phyloP scores from a whole-genome alignment of 164 flowering plant genomes.

The Aristolochia californica region DNA sequence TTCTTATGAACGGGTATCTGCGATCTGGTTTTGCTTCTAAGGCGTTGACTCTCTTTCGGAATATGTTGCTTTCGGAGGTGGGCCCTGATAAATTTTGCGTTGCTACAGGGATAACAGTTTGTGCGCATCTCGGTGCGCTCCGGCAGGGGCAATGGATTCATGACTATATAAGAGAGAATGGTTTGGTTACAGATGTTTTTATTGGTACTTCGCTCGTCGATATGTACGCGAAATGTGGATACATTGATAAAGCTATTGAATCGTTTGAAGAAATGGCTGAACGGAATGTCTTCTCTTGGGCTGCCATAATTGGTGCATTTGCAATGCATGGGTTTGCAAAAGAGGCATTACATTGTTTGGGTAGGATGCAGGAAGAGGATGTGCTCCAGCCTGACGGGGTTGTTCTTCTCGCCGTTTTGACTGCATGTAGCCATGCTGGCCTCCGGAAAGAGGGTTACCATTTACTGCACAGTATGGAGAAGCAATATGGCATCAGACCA shows the following conservation, averaged over 20 bases:
- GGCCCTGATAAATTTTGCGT: conserved; percentile 25
- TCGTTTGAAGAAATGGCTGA: too few species aligned
- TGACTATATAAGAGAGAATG: conserved; percentile 17
- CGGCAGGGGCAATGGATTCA: conserved; percentile 33
- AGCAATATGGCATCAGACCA: not conserved
- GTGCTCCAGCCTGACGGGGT: conserved; percentile 30
- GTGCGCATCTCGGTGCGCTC: conserved; percentile 34
- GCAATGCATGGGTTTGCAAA: conserved; percentile 2
- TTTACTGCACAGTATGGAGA: conserved; percentile 12
- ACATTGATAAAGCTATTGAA: not conserved
- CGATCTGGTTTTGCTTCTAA: conserved; percentile 10
- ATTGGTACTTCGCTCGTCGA: conserved; percentile 25
- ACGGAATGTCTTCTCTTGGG: conserved; percentile 6
- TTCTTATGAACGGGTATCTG: conserved; percentile 25
- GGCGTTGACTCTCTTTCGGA: conserved; percentile 20
- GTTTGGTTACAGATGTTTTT: conserved; percentile 12
- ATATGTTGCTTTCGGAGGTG: conserved; percentile 18
- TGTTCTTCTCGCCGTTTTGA: too few species aligned
- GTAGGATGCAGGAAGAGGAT: conserved; percentile 1
- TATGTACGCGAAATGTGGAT: conserved; percentile 31
- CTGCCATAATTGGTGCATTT: conserved; percentile 16
- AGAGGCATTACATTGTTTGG: conserved; percentile 1
- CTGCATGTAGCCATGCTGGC: too few species aligned
- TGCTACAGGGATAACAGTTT: conserved; percentile 25
- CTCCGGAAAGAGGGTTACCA: too few species aligned